Percentiles rank a stretch among this genome's conserved stretches.
phyloP scores from a whole-genome alignment of 73 alveolate genomes.

The Paramecium sonneborni region DNA sequence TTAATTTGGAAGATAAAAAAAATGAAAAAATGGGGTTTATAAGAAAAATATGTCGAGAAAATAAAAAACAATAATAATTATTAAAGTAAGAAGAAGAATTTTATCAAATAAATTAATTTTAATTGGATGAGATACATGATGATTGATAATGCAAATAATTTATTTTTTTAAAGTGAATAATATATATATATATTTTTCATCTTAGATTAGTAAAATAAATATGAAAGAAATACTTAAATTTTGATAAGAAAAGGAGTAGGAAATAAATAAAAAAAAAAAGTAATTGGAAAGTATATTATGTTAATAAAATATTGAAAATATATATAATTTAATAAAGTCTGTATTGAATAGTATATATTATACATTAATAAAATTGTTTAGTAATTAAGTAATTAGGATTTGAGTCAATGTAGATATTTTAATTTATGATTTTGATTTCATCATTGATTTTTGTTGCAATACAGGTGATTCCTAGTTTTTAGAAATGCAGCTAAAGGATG shows the following conservation, averaged over 20 bases:
- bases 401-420: too few relatives aligned
- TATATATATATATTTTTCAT: background rate
- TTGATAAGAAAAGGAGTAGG: too few relatives aligned
- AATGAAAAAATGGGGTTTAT: constrained; percentile 61
- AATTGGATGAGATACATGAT: constrained; percentile 12
- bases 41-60: constrained; percentile 49
- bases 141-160: constrained; percentile 12
- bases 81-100: constrained; percentile 18
- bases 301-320: background rate
- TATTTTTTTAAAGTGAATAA: background rate
- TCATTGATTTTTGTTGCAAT: background rate
- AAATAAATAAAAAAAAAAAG: too few relatives aligned
- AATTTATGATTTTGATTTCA: background rate
- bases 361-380: too few relatives aligned
- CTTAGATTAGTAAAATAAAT: background rate
- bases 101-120: background rate
- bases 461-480: background rate
- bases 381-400: too few relatives aligned
- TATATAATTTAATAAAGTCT: background rate
- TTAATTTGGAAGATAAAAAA: constrained; percentile 50
- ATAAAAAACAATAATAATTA: background rate
- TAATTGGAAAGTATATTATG: background rate
- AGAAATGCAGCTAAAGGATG: background rate
- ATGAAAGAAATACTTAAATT: background rate
- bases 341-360: too few relatives aligned